A percentile compares a stretch with the other conserved stretches of the same genome.
phyloP scores from a whole-genome alignment of 176 grass and related monocot genomes.

The Oryza meridionalis region DNA sequence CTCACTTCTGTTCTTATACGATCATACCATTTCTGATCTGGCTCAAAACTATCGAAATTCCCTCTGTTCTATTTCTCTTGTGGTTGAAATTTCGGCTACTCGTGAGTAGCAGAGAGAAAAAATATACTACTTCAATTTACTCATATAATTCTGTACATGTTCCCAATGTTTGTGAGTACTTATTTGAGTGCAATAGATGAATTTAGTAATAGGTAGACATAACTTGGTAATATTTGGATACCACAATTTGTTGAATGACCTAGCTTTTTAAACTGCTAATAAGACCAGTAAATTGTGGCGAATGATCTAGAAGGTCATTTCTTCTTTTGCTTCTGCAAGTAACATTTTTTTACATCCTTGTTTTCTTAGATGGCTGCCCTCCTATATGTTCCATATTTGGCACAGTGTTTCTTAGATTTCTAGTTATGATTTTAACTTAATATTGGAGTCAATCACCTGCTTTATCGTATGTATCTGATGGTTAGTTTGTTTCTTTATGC shows the following conservation, averaged over 20 bases:
- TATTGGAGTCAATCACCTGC: not conserved
- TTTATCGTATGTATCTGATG: not conserved
- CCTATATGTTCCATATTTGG: not conserved
- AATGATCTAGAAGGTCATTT: not conserved
- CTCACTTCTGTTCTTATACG: not conserved
- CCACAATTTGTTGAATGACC: not conserved
- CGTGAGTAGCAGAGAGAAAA: conserved; percentile 43
- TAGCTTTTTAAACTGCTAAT: not conserved
- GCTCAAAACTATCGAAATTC: conserved; percentile 14
- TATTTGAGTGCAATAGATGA: too few relatives aligned
- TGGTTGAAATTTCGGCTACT: too few relatives aligned
- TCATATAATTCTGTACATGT: too few relatives aligned
- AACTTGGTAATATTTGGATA: too few relatives aligned
- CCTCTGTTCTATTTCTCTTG: not conserved
- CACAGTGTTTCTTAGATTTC: not conserved
- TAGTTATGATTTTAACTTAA: not conserved
- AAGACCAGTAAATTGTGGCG: too few relatives aligned
- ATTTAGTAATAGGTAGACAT: too few relatives aligned
- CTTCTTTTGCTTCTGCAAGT: conserved; percentile 20
- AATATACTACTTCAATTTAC: not conserved
- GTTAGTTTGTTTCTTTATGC: not conserved
- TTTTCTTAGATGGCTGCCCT: not conserved
- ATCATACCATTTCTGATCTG: not conserved
- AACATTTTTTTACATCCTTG: not conserved
- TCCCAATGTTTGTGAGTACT: too few relatives aligned